Evolutionary conservation across 768 basidiomycete species (phyloP), one percentile per base, ranked within the genome.

Genomic region (Tylopilus plumbeoviolaceoides): DNA sequence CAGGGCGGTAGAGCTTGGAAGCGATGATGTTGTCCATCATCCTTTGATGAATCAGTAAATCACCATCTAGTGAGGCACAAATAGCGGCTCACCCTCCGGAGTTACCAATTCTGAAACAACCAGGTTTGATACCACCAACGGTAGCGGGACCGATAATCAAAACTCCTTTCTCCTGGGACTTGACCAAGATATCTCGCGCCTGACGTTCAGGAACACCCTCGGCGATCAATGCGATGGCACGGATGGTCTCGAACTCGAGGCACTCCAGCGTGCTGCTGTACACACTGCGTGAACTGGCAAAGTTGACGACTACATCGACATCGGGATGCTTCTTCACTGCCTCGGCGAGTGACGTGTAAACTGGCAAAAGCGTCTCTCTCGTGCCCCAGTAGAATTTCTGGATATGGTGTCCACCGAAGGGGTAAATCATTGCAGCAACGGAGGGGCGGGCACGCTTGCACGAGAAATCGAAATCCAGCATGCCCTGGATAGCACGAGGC

Each of bases 351-450:
- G 83, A 83, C 18, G 95, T 95, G 78, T 97, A 99, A 40, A 99
- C 95, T 47, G 97, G 97, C 36, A 99, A 84, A 44, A 99, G 87
- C 4, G 95, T 95, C 79, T 98, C 97, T 78, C 91, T 93, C 38
- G 97, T 98, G 51, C 97, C 97, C 97, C 97, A 98, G 82, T 99
- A 98, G 83, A 99, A 98, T 78, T 99, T 99, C 77, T 99, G 97
- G 73, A 98, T 97, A 76, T 98, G 97, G 76, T 98, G 95, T 18
- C 95, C 95, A 67, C 95, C 97, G 73, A 99, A 99, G 69, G 95
- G 97, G 73, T 99, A 99, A 69, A 99, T 97, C 95, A 98, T 99
- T 36, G 97, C 97, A 27, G 97, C 95, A 59, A 98, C 97, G 43
- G 86, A 89, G 35, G 97, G 94, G 18, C 87, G 81, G 43, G 81